Percentiles rank a stretch among this genome's conserved stretches.
phyloP scores from a whole-genome alignment of 345 rosid species.

The Triadica sebifera region DNA sequence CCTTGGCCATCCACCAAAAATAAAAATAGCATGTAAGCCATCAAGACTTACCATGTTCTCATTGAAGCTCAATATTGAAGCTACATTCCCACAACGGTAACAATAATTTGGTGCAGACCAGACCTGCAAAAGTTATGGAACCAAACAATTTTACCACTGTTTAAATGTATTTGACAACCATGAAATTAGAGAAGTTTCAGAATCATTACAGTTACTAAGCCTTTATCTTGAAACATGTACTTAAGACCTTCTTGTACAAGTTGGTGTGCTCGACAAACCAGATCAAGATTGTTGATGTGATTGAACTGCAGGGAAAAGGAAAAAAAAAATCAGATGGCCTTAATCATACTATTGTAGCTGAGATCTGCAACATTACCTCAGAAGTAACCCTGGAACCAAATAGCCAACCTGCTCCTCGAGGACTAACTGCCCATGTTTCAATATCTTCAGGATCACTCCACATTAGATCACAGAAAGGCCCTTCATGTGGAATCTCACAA shows the following conservation, averaged over 20 bases:
- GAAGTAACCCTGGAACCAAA: slow-evolving; percentile 98
- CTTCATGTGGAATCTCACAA: slow-evolving; percentile 99
- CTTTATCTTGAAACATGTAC: slow-evolving; percentile 99
- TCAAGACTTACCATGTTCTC: slow-evolving; percentile 70
- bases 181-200: slow-evolving; percentile 6
- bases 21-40: not conserved
- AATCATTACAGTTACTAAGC: slow-evolving; percentile 85
- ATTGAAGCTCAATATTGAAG: slow-evolving; percentile 96
- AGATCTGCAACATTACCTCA: slow-evolving; percentile 56
- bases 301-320: slow-evolving; percentile 61
- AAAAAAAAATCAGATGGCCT: not conserved
- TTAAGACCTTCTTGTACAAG: slow-evolving; percentile 99
- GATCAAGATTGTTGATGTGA: slow-evolving; percentile 85
- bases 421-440: slow-evolving; percentile 99
- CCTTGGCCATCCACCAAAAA: not conserved
- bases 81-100: slow-evolving; percentile 99
- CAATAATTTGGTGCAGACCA: slow-evolving; percentile 99
- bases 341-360: not conserved
- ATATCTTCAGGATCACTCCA: slow-evolving; percentile 99
- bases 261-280: slow-evolving; percentile 99
- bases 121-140: slow-evolving; percentile 51
- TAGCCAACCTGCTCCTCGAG: slow-evolving; percentile 99
- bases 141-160: slow-evolving; percentile 26
- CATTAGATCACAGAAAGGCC: slow-evolving; percentile 99
- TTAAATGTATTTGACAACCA: not conserved